phyloP scores from a whole-genome alignment of 2,329 filamentous ascomycete species.

The Penicillium sp. region DNA sequence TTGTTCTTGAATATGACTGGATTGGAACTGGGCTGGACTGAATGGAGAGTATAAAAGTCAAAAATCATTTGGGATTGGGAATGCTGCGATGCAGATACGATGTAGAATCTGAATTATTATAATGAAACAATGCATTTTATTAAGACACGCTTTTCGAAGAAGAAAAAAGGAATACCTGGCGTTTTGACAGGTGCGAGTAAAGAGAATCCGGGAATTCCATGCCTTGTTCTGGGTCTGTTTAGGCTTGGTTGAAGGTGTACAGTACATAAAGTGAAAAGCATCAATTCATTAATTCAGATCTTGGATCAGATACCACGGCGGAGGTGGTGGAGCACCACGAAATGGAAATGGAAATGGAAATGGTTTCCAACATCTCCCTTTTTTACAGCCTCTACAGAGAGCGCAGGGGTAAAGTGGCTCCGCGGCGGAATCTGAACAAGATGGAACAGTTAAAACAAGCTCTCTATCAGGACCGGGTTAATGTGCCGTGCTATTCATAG shows the following conservation, averaged over 20 bases:
- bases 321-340: neutral
- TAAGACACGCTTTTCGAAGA: conserved; percentile 5
- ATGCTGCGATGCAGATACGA: conserved; percentile 2
- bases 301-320: neutral
- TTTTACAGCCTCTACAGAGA: too few relatives aligned
- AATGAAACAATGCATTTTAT: conserved; percentile 13
- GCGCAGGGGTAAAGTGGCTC: too few relatives aligned
- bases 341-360: too few relatives aligned
- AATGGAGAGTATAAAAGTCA: too few relatives aligned
- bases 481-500: too few relatives aligned
- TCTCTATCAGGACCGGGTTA: neutral
- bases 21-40: neutral
- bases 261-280: conserved; percentile 9
- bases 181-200: neutral
- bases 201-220: neutral
- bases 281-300: conserved; percentile 18
- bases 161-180: neutral
- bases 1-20: too few relatives aligned
- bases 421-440: too few relatives aligned
- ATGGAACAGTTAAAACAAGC: conserved; percentile 5
- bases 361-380: too few relatives aligned
- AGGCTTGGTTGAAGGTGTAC: too few relatives aligned
- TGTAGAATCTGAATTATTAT: conserved; percentile 4
- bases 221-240: too few relatives aligned
- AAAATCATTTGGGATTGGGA: too few relatives aligned